phyloP scores from a whole-genome alignment of 257 asterid genomes.

The Solanum megistacrolobum region DNA sequence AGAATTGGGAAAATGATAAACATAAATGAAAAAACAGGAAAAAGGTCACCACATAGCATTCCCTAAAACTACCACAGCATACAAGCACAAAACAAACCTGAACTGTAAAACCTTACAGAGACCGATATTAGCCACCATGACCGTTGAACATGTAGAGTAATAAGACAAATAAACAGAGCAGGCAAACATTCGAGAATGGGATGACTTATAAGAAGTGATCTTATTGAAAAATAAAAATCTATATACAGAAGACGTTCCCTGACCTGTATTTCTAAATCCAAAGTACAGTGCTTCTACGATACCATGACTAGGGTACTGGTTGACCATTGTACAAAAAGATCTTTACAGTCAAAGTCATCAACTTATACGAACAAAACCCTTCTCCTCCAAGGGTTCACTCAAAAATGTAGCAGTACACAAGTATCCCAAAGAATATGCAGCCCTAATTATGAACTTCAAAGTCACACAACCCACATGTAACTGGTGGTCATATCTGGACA shows the following conservation, averaged over 20 bases:
- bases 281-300: conserved; percentile 42
- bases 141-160: background rate
- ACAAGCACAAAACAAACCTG: background rate
- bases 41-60: background rate
- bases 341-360: conserved; percentile 61
- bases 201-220: conserved; percentile 22
- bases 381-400: conserved; percentile 23
- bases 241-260: conserved; percentile 64
- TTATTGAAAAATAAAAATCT: conserved; percentile 52
- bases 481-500: conserved; percentile 25
- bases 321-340: conserved; percentile 48
- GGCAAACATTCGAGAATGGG: background rate
- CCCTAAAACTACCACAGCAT: background rate
- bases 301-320: conserved; percentile 39
- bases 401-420: conserved; percentile 38
- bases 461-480: conserved; percentile 34
- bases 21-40: background rate
- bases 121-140: background rate
- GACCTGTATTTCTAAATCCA: conserved; percentile 64
- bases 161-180: background rate
- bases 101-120: conserved; percentile 8
- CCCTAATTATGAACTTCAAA: conserved; percentile 27
- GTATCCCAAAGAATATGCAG: conserved; percentile 47
- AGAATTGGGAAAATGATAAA: background rate
- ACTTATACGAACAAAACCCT: conserved; percentile 35